Evolutionary conservation across 1,284 basidiomycete genomes (phyloP).

Genomic region (Mycosarcoma maydis): DNA sequence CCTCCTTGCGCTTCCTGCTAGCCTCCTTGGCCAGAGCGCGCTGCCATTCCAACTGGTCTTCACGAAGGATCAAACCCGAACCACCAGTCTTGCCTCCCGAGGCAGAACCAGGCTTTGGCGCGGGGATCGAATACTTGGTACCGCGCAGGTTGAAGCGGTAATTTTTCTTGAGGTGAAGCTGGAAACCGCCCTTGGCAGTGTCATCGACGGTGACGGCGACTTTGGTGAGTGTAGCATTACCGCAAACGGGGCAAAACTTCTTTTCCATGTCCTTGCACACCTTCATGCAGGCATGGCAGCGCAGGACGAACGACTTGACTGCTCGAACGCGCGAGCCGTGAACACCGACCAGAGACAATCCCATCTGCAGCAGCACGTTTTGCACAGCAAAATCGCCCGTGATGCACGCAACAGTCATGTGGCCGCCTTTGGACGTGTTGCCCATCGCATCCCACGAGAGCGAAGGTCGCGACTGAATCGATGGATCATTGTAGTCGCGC

Average conservation of each 20-base stretch:
- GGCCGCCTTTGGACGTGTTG: constrained; percentile 71
- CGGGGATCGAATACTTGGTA: constrained; percentile 90
- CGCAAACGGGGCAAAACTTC: constrained; percentile 97
- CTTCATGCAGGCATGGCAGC: constrained; percentile 99
- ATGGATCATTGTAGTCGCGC: constrained; percentile 66
- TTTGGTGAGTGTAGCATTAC: constrained; percentile 88
- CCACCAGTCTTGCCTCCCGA: constrained; percentile 54
- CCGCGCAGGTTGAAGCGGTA: constrained; percentile 94
- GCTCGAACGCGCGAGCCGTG: constrained; percentile 89
- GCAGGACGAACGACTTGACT: constrained; percentile 93
- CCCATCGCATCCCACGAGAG: constrained; percentile 34
- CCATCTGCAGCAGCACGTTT: constrained; percentile 96
- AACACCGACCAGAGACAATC: constrained; percentile 86
- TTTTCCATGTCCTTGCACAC: constrained; percentile 94
- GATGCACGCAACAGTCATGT: constrained; percentile 70
- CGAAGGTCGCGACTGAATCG: constrained; percentile 37
- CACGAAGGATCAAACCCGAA: constrained; percentile 57
- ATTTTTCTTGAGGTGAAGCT: constrained; percentile 65
- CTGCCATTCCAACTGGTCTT: constrained; percentile 66
- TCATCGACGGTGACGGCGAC: constrained; percentile 78
- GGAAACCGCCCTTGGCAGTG: constrained; percentile 48
- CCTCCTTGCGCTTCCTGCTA: constrained; percentile 57
- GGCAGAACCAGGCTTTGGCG: constrained; percentile 79
- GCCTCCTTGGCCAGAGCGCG: constrained; percentile 54
- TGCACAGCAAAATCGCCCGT: constrained; percentile 99